Percentiles rank a stretch among this genome's conserved stretches.
These are phyloP conservation scores for Scheffersomyces quercinus DNA, from an alignment of 1,139 yeast genomes.

Conservation along the genomic window DNA sequence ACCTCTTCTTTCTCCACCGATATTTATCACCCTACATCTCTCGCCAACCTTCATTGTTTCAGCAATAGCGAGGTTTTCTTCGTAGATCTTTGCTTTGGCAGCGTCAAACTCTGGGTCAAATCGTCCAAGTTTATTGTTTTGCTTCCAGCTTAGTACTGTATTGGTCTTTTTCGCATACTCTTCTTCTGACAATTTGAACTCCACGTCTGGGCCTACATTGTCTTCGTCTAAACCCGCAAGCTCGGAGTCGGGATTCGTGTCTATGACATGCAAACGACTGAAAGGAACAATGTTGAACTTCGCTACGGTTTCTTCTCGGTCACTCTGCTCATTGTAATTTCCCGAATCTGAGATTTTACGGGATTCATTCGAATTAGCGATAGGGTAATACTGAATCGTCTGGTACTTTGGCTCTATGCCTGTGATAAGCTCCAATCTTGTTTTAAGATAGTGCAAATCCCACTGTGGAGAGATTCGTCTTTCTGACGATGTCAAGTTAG, in stretches of 20 bases:
- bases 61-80: slow-evolving; percentile 25
- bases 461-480: slow-evolving; percentile 66
- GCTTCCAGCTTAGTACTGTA: slow-evolving; percentile 78
- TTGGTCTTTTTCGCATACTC: slow-evolving; percentile 63
- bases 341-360: slow-evolving; percentile 19
- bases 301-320: slow-evolving; percentile 14
- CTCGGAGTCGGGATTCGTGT: slow-evolving; percentile 53
- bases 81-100: slow-evolving; percentile 22
- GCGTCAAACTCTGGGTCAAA: slow-evolving; percentile 58
- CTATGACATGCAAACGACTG: slow-evolving; percentile 54
- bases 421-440: slow-evolving; percentile 67
- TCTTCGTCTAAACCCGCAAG: slow-evolving; percentile 41
- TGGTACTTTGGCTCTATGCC: slow-evolving; percentile 73
- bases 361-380: slow-evolving; percentile 40
- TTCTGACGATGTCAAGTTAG: slow-evolving; percentile 70
- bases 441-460: slow-evolving; percentile 56
- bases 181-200: slow-evolving; percentile 60
- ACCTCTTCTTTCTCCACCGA: slow-evolving; percentile 65
- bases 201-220: slow-evolving; percentile 32
- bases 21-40: slow-evolving; percentile 44
- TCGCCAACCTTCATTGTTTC: slow-evolving; percentile 29
- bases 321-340: slow-evolving; percentile 17
- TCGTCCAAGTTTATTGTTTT: slow-evolving; percentile 63
- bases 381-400: slow-evolving; percentile 49
- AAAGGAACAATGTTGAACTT: slow-evolving; percentile 31